phyloP scores from a whole-genome alignment of 768 basidiomycete species.

The Tricholoma saponaceum region DNA sequence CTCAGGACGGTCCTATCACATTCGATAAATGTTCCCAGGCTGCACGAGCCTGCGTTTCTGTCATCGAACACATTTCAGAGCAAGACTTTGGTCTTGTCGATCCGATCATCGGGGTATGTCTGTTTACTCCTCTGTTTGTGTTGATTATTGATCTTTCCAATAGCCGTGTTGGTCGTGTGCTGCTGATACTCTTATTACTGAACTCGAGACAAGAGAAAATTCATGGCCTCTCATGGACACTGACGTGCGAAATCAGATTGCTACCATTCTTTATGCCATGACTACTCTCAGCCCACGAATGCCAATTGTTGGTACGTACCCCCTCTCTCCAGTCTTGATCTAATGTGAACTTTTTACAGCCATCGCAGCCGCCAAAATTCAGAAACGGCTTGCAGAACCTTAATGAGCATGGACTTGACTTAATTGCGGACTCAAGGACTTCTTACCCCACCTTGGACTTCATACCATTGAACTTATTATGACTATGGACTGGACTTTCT shows the following conservation, averaged over 20 bases:
- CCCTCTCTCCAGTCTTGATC: neutral
- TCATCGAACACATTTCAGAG: slow-evolving; percentile 62
- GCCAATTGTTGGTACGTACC: slow-evolving; percentile 47
- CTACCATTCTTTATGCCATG: slow-evolving; percentile 60
- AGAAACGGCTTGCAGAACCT: slow-evolving; percentile 35
- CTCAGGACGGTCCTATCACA: slow-evolving; percentile 52
- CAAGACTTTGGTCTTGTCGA: slow-evolving; percentile 70
- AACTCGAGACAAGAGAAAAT: slow-evolving; percentile 58
- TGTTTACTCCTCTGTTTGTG: slow-evolving; percentile 1
- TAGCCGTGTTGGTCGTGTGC: slow-evolving; percentile 72
- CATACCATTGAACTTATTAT: neutral
- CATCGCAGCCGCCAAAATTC: slow-evolving; percentile 35
- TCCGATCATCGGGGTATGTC: slow-evolving; percentile 69
- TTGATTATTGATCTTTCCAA: slow-evolving; percentile 8
- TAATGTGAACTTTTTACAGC: slow-evolving; percentile 17
- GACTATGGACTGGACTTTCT: neutral
- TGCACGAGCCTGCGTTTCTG: slow-evolving; percentile 52
- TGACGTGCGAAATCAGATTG: slow-evolving; percentile 61
- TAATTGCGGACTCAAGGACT: neutral
- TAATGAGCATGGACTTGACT: slow-evolving; percentile 8
- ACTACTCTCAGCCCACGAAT: slow-evolving; percentile 54
- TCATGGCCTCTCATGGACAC: slow-evolving; percentile 61
- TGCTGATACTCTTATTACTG: slow-evolving; percentile 62
- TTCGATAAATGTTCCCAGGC: slow-evolving; percentile 67
- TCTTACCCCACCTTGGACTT: slow-evolving; percentile 1